A percentile compares a stretch with the other conserved stretches of the same genome.
phyloP scores from a whole-genome alignment of 768 basidiomycete genomes.

The Chalciporus piperatus region DNA sequence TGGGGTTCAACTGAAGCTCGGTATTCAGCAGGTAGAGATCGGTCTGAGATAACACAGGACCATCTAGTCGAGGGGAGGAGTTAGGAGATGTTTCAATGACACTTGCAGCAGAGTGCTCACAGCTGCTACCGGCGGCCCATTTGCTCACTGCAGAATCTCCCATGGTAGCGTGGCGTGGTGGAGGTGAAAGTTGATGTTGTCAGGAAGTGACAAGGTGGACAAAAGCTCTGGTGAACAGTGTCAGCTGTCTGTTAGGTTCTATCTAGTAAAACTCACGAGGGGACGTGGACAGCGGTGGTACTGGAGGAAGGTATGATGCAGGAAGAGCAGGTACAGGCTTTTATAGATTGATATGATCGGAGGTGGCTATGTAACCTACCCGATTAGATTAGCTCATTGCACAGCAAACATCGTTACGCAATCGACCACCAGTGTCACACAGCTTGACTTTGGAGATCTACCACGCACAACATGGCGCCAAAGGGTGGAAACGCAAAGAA shows the following conservation, averaged over 20 bases:
- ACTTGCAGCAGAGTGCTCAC: constrained; percentile 22
- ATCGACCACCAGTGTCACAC: constrained; percentile 1
- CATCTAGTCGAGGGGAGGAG: constrained; percentile 45
- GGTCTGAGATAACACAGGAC: constrained; percentile 74
- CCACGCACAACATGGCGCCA: constrained; percentile 60
- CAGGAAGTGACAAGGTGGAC: not conserved
- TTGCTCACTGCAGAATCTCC: constrained; percentile 29
- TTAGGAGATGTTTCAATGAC: not conserved
- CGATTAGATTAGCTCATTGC: constrained; percentile 24
- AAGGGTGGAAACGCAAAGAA: constrained; percentile 92
- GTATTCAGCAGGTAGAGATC: constrained; percentile 77
- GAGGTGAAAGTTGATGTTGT: not conserved
- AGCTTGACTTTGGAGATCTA: constrained; percentile 1
- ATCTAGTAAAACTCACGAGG: not conserved
- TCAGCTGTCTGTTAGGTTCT: not conserved
- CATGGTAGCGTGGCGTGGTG: constrained; percentile 19
- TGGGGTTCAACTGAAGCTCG: constrained; percentile 70
- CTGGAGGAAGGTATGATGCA: not conserved
- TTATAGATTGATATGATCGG: constrained; percentile 4
- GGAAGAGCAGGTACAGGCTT: constrained; percentile 5
- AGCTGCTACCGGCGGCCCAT: constrained; percentile 36
- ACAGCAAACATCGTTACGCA: constrained; percentile 7
- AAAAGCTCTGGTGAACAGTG: not conserved
- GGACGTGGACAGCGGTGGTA: not conserved
- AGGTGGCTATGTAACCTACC: constrained; percentile 24